These are phyloP conservation scores for Acorus gramineus DNA, from an alignment of 106 monocot genomes.

Conservation along the genomic window DNA sequence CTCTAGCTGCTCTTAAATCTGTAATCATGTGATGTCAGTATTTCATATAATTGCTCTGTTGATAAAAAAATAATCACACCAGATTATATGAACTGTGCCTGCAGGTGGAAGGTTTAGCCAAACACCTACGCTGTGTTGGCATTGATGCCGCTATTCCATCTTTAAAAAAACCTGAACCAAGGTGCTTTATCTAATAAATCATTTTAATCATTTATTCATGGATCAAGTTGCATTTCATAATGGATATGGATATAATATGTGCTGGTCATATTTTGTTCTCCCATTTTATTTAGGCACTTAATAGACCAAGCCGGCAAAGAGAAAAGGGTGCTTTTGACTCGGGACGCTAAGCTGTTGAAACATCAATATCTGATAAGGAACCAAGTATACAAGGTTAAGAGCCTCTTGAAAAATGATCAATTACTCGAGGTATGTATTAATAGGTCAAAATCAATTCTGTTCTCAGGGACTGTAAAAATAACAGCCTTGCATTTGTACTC, in stretches of 20 bases:
- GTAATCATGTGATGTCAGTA: too few relatives aligned
- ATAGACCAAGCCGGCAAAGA: slow-evolving; percentile 87
- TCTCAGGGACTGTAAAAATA: too few relatives aligned
- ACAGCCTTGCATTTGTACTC: too few relatives aligned
- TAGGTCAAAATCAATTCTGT: neutral
- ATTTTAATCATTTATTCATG: neutral
- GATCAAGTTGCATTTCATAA: too few relatives aligned
- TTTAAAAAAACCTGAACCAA: slow-evolving; percentile 72
- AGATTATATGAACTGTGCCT: neutral
- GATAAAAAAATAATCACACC: too few relatives aligned
- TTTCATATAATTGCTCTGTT: too few relatives aligned
- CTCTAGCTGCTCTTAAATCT: too few relatives aligned
- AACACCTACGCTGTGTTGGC: slow-evolving; percentile 93
- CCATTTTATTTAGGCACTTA: slow-evolving; percentile 41
- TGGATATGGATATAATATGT: neutral
- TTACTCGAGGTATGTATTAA: slow-evolving; percentile 68
- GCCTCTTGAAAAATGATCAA: slow-evolving; percentile 92
- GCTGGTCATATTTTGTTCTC: neutral
- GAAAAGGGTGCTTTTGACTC: slow-evolving; percentile 72
- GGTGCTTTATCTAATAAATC: slow-evolving; percentile 25
- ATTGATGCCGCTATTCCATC: slow-evolving; percentile 89
- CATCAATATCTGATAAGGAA: slow-evolving; percentile 64
- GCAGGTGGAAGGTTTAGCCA: slow-evolving; percentile 91
- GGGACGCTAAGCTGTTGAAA: slow-evolving; percentile 81
- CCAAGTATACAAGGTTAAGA: slow-evolving; percentile 85